Evolutionary conservation across 352 stramenopile genomes (phyloP).

Genomic region (Phytophthora niederhauseri): DNA sequence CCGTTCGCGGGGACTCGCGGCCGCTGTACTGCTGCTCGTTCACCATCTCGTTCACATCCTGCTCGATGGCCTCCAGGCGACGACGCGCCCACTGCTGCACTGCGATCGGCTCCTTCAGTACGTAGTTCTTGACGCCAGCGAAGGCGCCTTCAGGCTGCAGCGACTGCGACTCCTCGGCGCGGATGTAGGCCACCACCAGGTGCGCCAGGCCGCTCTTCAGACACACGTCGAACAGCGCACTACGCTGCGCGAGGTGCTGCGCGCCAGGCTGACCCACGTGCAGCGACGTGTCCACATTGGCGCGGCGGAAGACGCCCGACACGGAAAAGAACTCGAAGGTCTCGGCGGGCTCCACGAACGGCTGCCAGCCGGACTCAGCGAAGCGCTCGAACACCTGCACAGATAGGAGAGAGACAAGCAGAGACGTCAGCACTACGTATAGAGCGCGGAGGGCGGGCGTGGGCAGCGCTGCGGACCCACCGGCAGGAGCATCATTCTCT

Average conservation of each 20-base stretch:
- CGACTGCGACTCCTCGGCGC: constrained; percentile 38
- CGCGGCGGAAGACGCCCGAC: constrained; percentile 72
- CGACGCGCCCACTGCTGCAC: constrained; percentile 79
- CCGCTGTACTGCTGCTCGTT: constrained; percentile 53
- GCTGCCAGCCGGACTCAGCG: constrained; percentile 77
- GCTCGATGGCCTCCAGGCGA: constrained; percentile 61
- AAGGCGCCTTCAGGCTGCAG: constrained; percentile 32
- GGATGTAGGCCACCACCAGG: constrained; percentile 76
- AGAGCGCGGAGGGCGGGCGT: neutral
- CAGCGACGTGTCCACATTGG: constrained; percentile 64
- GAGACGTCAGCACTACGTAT: constrained; percentile 1
- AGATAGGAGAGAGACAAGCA: constrained; percentile 1
- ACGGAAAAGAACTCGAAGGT: constrained; percentile 88
- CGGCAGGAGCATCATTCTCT: constrained; percentile 52
- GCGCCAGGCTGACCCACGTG: constrained; percentile 35
- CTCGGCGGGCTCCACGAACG: constrained; percentile 80
- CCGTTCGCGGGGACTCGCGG: constrained; percentile 34
- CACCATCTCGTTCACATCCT: constrained; percentile 55
- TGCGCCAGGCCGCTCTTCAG: constrained; percentile 71
- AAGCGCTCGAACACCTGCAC: constrained; percentile 77
- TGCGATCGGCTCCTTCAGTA: constrained; percentile 81
- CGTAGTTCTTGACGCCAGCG: constrained; percentile 54
- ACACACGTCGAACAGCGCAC: constrained; percentile 80
- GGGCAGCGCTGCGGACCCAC: constrained; percentile 25
- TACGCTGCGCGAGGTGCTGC: constrained; percentile 64